Evolutionary conservation across 2,329 filamentous ascomycete genomes (phyloP).

Genomic region (Botrytis fragariae): DNA sequence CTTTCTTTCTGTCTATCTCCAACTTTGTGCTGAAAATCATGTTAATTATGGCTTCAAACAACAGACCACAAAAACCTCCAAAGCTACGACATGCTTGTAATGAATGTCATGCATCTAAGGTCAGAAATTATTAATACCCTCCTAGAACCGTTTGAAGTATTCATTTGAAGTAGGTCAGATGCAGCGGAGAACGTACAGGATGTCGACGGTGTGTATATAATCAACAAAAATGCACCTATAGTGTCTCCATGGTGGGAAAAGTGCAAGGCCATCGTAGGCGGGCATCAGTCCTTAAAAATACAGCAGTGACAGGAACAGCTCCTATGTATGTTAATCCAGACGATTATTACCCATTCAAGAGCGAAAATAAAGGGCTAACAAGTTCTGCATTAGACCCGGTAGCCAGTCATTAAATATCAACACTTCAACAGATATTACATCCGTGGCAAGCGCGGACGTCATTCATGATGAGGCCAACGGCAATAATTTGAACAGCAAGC

Average conservation of each 20-base stretch:
- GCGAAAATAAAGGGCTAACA: not conserved
- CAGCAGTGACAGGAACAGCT: not conserved
- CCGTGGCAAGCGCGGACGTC: not conserved
- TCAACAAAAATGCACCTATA: slow-evolving; percentile 15
- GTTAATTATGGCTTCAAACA: not conserved
- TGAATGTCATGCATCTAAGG: slow-evolving; percentile 19
- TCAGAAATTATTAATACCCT: not conserved
- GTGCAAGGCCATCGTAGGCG: slow-evolving; percentile 12
- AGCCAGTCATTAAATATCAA: not conserved
- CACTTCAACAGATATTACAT: not conserved
- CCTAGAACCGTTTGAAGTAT: not conserved
- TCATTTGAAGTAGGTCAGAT: slow-evolving; percentile 16
- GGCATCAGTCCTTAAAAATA: not conserved
- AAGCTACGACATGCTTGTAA: slow-evolving; percentile 19
- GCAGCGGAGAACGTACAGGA: slow-evolving; percentile 15
- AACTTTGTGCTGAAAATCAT: not conserved
- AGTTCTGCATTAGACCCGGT: not conserved
- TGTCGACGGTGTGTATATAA: slow-evolving; percentile 16
- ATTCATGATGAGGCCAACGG: not conserved
- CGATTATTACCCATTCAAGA: not conserved
- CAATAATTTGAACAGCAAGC: not conserved
- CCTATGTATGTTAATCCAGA: not conserved
- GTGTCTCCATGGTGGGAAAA: slow-evolving; percentile 19
- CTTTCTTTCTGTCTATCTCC: not conserved
- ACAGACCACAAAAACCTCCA: slow-evolving; percentile 8